Evolutionary conservation across 192 early-diverging fungal genomes (phyloP), one percentile per base, ranked within the genome.

Genomic region (Coemansia sp.): DNA sequence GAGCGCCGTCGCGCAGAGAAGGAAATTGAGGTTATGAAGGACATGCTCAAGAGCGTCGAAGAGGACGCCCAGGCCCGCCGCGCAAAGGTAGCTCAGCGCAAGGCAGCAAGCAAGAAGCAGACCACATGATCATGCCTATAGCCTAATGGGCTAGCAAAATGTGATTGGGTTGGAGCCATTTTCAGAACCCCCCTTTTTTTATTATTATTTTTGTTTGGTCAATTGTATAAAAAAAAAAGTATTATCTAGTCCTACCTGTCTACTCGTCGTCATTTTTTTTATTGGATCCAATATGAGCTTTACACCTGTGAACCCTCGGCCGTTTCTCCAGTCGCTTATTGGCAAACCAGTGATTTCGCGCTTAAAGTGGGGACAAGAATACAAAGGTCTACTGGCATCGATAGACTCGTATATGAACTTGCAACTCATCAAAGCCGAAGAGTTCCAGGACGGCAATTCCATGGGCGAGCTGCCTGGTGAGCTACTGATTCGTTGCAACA

Each of bases 351-450:
- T 98, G 3, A 86, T 96, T 63, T 91, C 95, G 67, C 93, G 92
- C 84, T 83, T 99, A 75, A 99, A 99, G 86, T 99, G 98, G 98
- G 96, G 96, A 50, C 90, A 91, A 80, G 98, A 98, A 72, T 99
- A 99, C 90, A 95, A 96, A 74, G 98, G 95, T 6, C 86, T 88
- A 66, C 81, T 99, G 55, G 84, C 88, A 28, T 93, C 95, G 11
- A 91, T 96, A 7, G 96, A 99, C 83, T 91, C 91, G 35, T 98
- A 99, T 81, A 98, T 99, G 96, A 99, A 99, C 85, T 74, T 98
- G 32, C 86, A 98, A 92, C 88, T 99, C 19, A 87, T 88, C 21
- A 93, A 98, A 70, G 94, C 96, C 17, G 96, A 98, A 71, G 98
- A 98, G 75, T 97, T 92, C 76, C 87, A 95, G 52, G 94, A 98